These are phyloP conservation scores for Nakaseomyces nivariensis DNA, from an alignment of 1,139 yeast genomes.

Conservation along the genomic window DNA sequence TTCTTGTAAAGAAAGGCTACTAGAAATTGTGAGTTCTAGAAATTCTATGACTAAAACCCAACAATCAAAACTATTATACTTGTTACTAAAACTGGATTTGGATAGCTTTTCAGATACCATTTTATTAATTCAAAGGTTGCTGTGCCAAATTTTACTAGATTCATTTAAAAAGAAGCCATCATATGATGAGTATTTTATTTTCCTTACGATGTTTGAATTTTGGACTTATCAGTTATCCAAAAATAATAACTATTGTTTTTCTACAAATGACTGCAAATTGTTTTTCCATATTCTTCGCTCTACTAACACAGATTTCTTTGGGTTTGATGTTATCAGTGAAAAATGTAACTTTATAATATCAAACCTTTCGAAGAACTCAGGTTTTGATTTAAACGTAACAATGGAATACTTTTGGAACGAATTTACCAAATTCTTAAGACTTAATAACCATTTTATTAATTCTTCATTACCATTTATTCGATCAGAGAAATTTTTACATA, in stretches of 20 bases:
- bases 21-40: not conserved
- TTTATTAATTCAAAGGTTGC: not conserved
- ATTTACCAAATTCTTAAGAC: conserved; percentile 13
- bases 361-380: conserved; percentile 2
- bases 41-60: not conserved
- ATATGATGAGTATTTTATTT: not conserved
- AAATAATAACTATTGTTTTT: not conserved
- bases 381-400: not conserved
- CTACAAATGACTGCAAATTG: not conserved
- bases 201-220: not conserved
- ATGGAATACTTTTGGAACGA: conserved; percentile 12
- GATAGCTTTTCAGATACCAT: not conserved
- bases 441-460: conserved; percentile 15
- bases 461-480: conserved; percentile 16
- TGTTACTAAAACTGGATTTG: not conserved
- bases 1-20: not conserved
- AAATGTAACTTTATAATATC: not conserved
- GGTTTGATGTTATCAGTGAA: not conserved
- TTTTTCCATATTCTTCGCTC: not conserved
- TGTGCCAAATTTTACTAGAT: not conserved
- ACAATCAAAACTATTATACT: conserved; percentile 1
- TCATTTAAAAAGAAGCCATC: not conserved
- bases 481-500: conserved; percentile 7
- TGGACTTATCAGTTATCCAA: not conserved
- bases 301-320: not conserved